Evolutionary conservation across 164 flowering plant genomes (phyloP).

Genomic region (Vitis amurensis): DNA sequence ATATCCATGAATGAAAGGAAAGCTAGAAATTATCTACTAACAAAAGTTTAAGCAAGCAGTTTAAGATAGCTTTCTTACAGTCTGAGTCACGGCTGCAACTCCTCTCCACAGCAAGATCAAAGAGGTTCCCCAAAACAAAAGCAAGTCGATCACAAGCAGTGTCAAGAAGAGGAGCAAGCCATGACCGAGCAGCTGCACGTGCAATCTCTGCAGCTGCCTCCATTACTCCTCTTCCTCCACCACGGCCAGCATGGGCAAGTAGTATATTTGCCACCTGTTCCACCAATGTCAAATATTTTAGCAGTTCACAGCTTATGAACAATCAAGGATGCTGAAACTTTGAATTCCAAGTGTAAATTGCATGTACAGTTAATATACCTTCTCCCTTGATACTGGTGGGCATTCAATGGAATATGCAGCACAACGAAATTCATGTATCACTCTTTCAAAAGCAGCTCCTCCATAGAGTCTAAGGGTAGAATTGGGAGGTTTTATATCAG

Average conservation of each 20-base stretch:
- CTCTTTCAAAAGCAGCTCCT: conserved; percentile 99
- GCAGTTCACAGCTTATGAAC: background rate
- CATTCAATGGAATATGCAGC: conserved; percentile 95
- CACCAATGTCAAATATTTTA: background rate
- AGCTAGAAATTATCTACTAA: background rate
- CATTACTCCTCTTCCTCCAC: conserved; percentile 69
- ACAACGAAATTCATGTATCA: conserved; percentile 91
- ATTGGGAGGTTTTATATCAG: conserved; percentile 80
- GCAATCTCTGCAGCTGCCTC: conserved; percentile 99
- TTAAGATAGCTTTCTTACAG: conserved; percentile 39
- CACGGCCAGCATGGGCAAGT: conserved; percentile 96
- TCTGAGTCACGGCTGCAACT: conserved; percentile 48
- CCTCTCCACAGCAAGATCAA: conserved; percentile 87
- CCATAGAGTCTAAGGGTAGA: conserved; percentile 92
- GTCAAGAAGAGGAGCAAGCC: conserved; percentile 96
- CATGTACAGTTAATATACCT: conserved; percentile 41
- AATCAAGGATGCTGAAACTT: background rate
- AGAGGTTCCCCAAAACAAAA: conserved; percentile 81
- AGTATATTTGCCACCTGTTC: conserved; percentile 93
- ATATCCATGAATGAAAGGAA: background rate
- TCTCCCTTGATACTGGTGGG: conserved; percentile 89
- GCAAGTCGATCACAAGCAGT: conserved; percentile 96
- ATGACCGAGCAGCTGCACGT: conserved; percentile 88
- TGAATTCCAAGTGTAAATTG: background rate
- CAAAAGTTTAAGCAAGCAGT: background rate